Percentiles rank a stretch among this genome's conserved stretches.
phyloP scores from a whole-genome alignment of 2,329 filamentous ascomycete species.

The Venturia carpophila region DNA sequence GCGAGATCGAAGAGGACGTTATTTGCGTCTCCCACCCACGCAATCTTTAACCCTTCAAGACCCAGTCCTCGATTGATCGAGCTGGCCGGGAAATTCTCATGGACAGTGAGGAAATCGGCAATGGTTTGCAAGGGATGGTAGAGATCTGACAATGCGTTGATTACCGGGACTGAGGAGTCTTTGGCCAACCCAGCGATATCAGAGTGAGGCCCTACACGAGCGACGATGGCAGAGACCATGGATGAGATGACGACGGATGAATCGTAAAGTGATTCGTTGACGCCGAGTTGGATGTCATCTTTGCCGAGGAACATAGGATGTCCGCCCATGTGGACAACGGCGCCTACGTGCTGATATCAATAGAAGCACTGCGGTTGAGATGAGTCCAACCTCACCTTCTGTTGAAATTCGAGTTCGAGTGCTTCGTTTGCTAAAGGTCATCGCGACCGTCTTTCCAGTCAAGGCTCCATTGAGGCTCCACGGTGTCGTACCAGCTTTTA shows the following conservation, averaged over 20 bases:
- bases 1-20: conserved; percentile 94
- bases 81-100: conserved; percentile 58
- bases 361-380: neutral
- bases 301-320: conserved; percentile 95
- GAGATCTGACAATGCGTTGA: conserved; percentile 65
- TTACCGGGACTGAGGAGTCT: conserved; percentile 42
- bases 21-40: conserved; percentile 95
- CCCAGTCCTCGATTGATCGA: conserved; percentile 45
- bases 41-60: conserved; percentile 77
- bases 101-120: conserved; percentile 85
- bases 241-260: conserved; percentile 90
- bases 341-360: conserved; percentile 39
- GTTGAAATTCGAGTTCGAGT: conserved; percentile 91
- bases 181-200: conserved; percentile 43
- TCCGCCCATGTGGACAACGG: conserved; percentile 79
- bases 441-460: conserved; percentile 72
- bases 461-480: conserved; percentile 54
- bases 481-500: conserved; percentile 62
- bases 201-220: conserved; percentile 46
- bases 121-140: conserved; percentile 93
- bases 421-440: conserved; percentile 95
- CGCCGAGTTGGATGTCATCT: conserved; percentile 92
- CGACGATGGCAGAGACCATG: conserved; percentile 42
- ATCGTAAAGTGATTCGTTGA: conserved; percentile 92
- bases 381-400: conserved; percentile 41